phyloP scores from a whole-genome alignment of 306 rosid genomes.

The Cucumis melo region DNA sequence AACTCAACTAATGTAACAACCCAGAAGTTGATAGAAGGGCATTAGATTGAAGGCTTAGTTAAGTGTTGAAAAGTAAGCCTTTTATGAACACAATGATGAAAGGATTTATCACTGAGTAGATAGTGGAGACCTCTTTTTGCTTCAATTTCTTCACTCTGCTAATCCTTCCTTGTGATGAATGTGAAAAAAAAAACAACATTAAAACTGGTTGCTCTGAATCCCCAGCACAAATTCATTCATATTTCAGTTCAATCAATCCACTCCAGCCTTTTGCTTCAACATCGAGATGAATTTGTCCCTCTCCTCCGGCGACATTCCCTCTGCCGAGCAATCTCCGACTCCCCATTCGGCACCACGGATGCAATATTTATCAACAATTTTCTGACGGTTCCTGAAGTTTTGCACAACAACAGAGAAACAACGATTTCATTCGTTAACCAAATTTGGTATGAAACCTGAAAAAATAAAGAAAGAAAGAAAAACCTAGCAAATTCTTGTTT shows the following conservation, averaged over 20 bases:
- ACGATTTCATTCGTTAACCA: background rate
- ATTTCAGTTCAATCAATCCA: background rate
- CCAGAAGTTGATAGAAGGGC: background rate
- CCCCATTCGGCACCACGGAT: conserved; percentile 95
- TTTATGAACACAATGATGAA: background rate
- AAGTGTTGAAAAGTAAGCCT: background rate
- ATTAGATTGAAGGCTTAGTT: background rate
- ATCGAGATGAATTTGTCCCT: conserved; percentile 57
- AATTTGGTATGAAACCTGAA: background rate
- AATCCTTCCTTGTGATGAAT: background rate
- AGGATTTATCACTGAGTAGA: background rate
- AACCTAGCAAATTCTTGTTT: background rate
- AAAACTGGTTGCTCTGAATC: background rate
- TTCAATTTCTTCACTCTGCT: background rate
- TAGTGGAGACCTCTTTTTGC: background rate
- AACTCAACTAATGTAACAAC: background rate
- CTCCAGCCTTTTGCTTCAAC: conserved; percentile 58
- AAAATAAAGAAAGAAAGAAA: background rate
- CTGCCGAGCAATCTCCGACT: conserved; percentile 82
- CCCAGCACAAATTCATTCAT: background rate
- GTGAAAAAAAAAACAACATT: background rate
- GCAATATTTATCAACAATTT: conserved; percentile 67
- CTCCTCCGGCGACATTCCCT: conserved; percentile 60
- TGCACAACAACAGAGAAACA: background rate
- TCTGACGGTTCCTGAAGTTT: conserved; percentile 47